Base-by-base conservation (phyloP, 495 filamentous ascomycete genomes). In the Hypoxylon fuscum region DNA sequence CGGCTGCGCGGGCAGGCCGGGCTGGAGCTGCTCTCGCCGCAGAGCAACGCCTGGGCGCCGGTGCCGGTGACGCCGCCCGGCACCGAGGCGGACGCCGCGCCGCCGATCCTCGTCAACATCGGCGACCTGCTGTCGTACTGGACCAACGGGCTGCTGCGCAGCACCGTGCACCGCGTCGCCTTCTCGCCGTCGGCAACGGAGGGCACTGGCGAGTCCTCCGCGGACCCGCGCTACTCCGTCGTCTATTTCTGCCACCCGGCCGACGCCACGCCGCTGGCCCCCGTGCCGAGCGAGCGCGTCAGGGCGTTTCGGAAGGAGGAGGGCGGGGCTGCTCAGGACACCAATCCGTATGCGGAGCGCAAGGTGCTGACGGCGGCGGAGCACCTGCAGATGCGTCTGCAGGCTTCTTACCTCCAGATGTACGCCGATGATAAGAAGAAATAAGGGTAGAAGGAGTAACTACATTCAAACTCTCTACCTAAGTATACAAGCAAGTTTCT, bases 221-320 rank as follows among this genome's bases (percentile, higher is more conserved):
- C 31, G 5, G 77, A 74, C 32, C 69, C 76, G 73, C 76, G 94
- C 50, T 97, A 96, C 72, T 92, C 88, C 46, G 88, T 98, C 58
- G 95, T 86, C 10, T 98, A 90, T 68, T 97, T 97, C 69, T 96
- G 92, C 62, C 94, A 98, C 75, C 95, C 94, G 10, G 75, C 87
- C 15, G 83, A 92, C 64, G 72, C 79, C 1, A 90, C 87, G n/a
- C 76, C 83, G 67, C 73, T 98, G 56, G 85, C 82, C 29, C 64
- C 87, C 5, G 88, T 98, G 60, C 94, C 95, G 17, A 95, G 94
- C 42, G 76, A 76, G 63, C 65, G 77, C 47, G 79, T 81, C 5
- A 61, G 40, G 22, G 49, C 44, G 27, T 73, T 68, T 29, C 55
- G 65, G 15, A 66, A 67, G 21, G 38, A 52, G 44, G 27, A 68